Evolutionary conservation across 768 basidiomycete species (phyloP).

Genomic region (Artomyces pyxidatus): DNA sequence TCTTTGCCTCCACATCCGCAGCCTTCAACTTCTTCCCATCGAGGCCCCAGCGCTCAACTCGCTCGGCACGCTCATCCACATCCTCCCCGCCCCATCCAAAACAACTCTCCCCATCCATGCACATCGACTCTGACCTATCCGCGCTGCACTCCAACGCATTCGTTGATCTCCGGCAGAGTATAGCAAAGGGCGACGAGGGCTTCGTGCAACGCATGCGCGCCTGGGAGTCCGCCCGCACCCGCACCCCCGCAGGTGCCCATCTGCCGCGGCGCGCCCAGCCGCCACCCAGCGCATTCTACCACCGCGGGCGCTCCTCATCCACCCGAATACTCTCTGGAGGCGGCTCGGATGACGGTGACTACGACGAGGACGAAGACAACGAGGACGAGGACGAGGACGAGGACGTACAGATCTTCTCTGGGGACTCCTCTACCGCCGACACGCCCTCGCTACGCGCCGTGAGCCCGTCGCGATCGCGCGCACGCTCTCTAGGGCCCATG

Average conservation of each 20-base stretch:
- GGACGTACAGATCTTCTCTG: conserved; percentile 48
- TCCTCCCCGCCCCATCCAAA: conserved; percentile 1
- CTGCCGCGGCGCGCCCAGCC: conserved; percentile 25
- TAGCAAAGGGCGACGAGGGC: conserved; percentile 58
- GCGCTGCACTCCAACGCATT: conserved; percentile 57
- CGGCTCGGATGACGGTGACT: conserved; percentile 17
- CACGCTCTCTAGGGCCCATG: conserved; percentile 38
- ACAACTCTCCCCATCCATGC: conserved; percentile 1
- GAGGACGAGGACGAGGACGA: conserved; percentile 36
- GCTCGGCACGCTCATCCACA: conserved; percentile 3
- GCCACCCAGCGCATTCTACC: not conserved
- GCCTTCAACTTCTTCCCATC: conserved; percentile 27
- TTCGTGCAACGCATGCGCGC: conserved; percentile 68
- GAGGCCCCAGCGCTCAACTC: conserved; percentile 7
- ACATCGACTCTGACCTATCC: conserved; percentile 28
- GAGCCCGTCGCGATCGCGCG: conserved; percentile 30
- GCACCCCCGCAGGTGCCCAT: conserved; percentile 25
- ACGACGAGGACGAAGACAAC: conserved; percentile 14
- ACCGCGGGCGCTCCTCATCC: conserved; percentile 6
- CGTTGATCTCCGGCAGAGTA: conserved; percentile 53
- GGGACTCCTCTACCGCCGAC: conserved; percentile 23
- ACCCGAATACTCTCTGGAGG: conserved; percentile 3
- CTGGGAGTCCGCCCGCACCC: conserved; percentile 47
- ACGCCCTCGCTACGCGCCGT: conserved; percentile 2
- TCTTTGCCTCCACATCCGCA: conserved; percentile 22